Conservation (phyloP, 805 yeast genomes). For the Saturnispora hagleri region DNA sequence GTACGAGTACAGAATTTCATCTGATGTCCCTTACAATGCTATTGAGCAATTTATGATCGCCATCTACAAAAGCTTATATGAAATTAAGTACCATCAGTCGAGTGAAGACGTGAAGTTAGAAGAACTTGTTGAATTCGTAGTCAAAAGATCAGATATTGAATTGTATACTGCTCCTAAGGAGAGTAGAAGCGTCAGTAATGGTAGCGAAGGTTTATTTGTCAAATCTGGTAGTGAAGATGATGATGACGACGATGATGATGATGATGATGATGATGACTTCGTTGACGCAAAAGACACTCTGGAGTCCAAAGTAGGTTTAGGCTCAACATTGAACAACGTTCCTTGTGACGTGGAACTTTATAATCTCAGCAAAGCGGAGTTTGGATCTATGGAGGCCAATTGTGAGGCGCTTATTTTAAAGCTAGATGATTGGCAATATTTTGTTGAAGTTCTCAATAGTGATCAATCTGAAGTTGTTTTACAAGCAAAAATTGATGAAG, state of each 20-base stretch:
- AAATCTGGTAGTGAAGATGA: constrained; percentile 13
- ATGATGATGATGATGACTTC: constrained; percentile 23
- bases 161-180: constrained; percentile 11
- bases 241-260: constrained; percentile 18
- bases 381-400: constrained; percentile 32
- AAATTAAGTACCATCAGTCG: constrained; percentile 55
- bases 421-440: constrained; percentile 41
- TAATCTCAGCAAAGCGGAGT: constrained; percentile 42
- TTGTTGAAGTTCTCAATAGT: constrained; percentile 34
- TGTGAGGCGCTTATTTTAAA: constrained; percentile 34
- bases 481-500: constrained; percentile 35
- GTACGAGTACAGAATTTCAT: constrained; percentile 71
- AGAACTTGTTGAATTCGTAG: constrained; percentile 51
- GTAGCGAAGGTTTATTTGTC: constrained; percentile 25
- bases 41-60: constrained; percentile 55
- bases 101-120: constrained; percentile 35
- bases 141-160: constrained; percentile 24
- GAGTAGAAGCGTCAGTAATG: constrained; percentile 25
- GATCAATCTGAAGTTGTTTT: constrained; percentile 20
- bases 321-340: constrained; percentile 16
- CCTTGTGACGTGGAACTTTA: constrained; percentile 40
- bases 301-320: constrained; percentile 6
- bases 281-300: constrained; percentile 25
- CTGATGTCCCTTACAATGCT: constrained; percentile 42
- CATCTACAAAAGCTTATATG: constrained; percentile 63